These are phyloP conservation scores for Thielaviopsis cerberus DNA, from an alignment of 2,329 filamentous ascomycete species.

Conservation along the genomic window DNA sequence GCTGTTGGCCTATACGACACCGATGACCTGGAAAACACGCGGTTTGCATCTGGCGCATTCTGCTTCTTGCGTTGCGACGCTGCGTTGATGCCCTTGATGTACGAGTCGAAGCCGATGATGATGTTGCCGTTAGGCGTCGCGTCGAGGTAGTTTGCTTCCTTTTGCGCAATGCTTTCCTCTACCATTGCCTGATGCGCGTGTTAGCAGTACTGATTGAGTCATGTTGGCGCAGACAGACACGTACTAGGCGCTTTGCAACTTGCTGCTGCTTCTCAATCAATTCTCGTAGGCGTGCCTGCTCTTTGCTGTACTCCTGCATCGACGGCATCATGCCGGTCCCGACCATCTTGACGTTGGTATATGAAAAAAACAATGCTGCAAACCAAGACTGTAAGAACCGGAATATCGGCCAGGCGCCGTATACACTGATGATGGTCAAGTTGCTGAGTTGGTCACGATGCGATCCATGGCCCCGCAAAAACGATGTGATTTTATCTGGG, in stretches of 20 bases:
- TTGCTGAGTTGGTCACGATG: not conserved
- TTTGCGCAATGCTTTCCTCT: conserved; percentile 69
- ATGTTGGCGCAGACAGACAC: conserved; percentile 17
- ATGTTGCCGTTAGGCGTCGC: conserved; percentile 84
- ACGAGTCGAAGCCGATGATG: conserved; percentile 92
- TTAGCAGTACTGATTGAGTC: conserved; percentile 11
- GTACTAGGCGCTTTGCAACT: conserved; percentile 22
- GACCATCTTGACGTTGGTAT: conserved; percentile 4
- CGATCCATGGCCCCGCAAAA: not conserved
- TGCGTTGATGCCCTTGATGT: conserved; percentile 73
- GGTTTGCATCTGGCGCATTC: conserved; percentile 47
- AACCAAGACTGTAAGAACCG: too few relatives aligned
- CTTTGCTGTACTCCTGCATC: conserved; percentile 31
- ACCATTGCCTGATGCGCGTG: conserved; percentile 18
- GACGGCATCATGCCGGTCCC: conserved; percentile 18
- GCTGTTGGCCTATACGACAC: conserved; percentile 37
- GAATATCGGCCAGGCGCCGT: too few relatives aligned
- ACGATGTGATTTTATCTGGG: not conserved
- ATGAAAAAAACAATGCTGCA: not conserved
- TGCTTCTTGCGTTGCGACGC: conserved; percentile 45
- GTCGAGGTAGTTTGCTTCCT: conserved; percentile 78
- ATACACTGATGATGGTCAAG: too few relatives aligned
- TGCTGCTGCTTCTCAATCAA: conserved; percentile 26
- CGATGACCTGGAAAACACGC: conserved; percentile 53
- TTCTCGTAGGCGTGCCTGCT: conserved; percentile 29